Base-by-base conservation (phyloP, 2,329 filamentous ascomycete species). In the Pleomassaria siparia region DNA sequence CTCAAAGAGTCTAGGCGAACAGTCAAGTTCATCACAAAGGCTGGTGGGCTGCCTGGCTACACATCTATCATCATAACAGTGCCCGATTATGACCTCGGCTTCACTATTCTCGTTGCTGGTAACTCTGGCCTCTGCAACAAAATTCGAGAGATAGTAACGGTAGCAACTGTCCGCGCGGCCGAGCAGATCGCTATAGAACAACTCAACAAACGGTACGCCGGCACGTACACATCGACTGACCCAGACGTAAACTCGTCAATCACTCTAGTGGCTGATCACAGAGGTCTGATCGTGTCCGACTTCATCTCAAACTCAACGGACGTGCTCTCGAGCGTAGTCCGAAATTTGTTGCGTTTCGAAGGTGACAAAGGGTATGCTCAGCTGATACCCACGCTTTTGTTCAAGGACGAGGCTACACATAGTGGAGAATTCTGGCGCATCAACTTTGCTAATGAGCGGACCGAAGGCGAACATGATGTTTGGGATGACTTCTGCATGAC, bases 11-110 rank as follows among this genome's bases (percentile, higher is more conserved):
- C 64, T 10, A 58, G 52, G 4, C 61, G 73, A 11, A 64, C 71
- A 0, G 66, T 77, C 2, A 74, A 72, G 2, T 73, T 78, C 50
- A 61, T 73, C 28, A 76, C 75, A 2, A 79, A 79, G 55, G 55
- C 60, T 2, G 76, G 76, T 5, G 70, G 71, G 3, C 16, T 35
- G 3, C 73, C 73, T 1, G 72, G 70, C 2, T 79, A 78, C 41
- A 57, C 56, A 3, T 73, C 71, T 2, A 58, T 63, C 4, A 72
- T 77, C 37, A 62, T 71, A 10, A 44, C 71, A 6, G 54, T 75
- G 1, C 74, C 75, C 0, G 74, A 76, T 22, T 77, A 75, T 44
- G 70, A 72, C 15, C 58, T 78, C 1, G 64, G 73, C 2, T 60
- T 77, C 35, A 75, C 72, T 1, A 66, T 77, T 7, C 60, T 76